Conservation (phyloP, 2,329 filamentous ascomycete species). For the Colletotrichum chlorophyti region DNA sequence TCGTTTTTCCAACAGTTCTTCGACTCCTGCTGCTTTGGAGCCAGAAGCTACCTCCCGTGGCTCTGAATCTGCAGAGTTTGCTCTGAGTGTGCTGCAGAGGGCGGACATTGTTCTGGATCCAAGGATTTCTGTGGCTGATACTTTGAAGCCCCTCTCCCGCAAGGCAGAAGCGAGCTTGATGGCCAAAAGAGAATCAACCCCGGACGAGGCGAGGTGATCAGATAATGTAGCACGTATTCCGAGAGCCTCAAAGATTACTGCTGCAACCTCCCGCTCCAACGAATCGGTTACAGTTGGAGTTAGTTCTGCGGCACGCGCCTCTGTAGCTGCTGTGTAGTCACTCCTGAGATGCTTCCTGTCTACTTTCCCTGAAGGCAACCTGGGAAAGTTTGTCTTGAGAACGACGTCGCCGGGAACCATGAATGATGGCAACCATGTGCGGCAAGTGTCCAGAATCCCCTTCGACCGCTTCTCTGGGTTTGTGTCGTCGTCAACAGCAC, state of each 20-base stretch:
- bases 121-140: conserved; percentile 69
- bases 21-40: background rate
- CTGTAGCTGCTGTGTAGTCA: conserved; percentile 26
- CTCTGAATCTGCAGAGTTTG: conserved; percentile 4
- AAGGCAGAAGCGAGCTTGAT: conserved; percentile 67
- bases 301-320: background rate
- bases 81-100: background rate
- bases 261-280: conserved; percentile 41
- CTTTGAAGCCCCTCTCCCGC: conserved; percentile 58
- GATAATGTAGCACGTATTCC: conserved; percentile 41
- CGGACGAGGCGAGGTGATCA: conserved; percentile 57
- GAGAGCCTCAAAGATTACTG: conserved; percentile 49
- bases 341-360: conserved; percentile 68
- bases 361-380: conserved; percentile 83
- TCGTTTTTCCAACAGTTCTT: background rate
- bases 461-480: conserved; percentile 28
- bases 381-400: conserved; percentile 69
- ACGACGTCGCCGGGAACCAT: conserved; percentile 84
- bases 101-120: conserved; percentile 50
- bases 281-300: conserved; percentile 4
- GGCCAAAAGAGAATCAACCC: conserved; percentile 67
- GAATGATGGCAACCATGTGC: conserved; percentile 78
- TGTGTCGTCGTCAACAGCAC: conserved; percentile 55
- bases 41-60: too few species aligned
- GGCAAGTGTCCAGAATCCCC: conserved; percentile 65